A percentile compares a stretch with the other conserved stretches of the same genome.
These are phyloP conservation scores for Botrytis medusae DNA, from an alignment of 2,329 filamentous ascomycete genomes.

Conservation along the genomic window DNA sequence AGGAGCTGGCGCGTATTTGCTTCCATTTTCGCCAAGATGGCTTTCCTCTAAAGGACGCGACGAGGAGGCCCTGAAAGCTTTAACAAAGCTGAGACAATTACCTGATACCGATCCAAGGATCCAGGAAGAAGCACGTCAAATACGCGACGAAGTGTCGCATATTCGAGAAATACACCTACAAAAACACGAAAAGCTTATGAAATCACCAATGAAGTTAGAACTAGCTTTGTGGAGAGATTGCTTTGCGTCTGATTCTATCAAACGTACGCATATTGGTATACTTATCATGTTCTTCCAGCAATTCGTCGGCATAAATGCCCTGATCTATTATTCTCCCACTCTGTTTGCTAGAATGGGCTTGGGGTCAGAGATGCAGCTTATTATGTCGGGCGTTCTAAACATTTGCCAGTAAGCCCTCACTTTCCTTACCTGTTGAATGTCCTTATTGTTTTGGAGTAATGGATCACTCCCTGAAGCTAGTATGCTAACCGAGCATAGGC, in stretches of 20 bases:
- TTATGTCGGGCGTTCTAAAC: constrained; percentile 55
- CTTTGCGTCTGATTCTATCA: constrained; percentile 50
- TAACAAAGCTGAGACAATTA: constrained; percentile 52
- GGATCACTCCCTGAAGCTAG: background rate
- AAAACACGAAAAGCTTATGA: constrained; percentile 40
- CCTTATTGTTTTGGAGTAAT: background rate
- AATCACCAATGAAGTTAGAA: constrained; percentile 45
- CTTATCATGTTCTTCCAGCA: constrained; percentile 58
- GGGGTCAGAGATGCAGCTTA: constrained; percentile 47
- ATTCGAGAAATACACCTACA: constrained; percentile 43
- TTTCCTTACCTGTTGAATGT: background rate
- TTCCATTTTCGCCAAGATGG: constrained; percentile 49
- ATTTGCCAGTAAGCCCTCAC: constrained; percentile 16
- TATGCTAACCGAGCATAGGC: constrained; percentile 15
- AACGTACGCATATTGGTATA: constrained; percentile 50
- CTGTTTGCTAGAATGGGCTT: constrained; percentile 30
- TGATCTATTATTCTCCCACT: constrained; percentile 43
- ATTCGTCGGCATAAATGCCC: constrained; percentile 54
- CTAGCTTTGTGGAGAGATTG: constrained; percentile 51
- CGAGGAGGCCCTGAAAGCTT: constrained; percentile 49
- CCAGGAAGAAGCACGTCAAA: constrained; percentile 50
- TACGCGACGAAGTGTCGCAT: constrained; percentile 43
- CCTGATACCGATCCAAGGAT: constrained; percentile 51
- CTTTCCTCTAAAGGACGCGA: constrained; percentile 46
- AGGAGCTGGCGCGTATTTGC: constrained; percentile 44